phyloP scores from a whole-genome alignment of 176 grass and related monocot genomes.

The Chloris gayana region DNA sequence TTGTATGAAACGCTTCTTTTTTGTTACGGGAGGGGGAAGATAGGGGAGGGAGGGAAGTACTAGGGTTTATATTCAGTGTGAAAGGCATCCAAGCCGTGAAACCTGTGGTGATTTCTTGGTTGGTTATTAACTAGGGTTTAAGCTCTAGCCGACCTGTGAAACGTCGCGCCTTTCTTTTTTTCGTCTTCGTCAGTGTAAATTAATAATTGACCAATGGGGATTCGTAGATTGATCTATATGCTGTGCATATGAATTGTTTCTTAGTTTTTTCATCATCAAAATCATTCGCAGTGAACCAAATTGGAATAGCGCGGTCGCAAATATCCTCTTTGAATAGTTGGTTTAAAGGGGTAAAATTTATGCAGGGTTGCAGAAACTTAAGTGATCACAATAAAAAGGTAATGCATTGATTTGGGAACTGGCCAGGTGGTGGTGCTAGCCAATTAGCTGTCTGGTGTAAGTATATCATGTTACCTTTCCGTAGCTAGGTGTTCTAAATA shows the following conservation, averaged over 20 bases:
- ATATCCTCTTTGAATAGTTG: background rate
- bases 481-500: background rate
- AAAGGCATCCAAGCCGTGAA: background rate
- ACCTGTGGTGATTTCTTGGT: background rate
- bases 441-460: background rate
- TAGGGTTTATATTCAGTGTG: conserved; percentile 4
- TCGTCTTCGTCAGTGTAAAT: background rate
- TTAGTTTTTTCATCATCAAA: background rate
- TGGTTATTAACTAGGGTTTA: background rate
- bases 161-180: background rate
- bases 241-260: background rate
- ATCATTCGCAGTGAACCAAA: background rate
- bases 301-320: background rate
- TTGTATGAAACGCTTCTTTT: background rate
- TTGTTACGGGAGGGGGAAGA: background rate
- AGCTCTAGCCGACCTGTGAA: background rate
- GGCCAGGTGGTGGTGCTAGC: background rate
- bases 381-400: background rate
- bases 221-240: background rate
- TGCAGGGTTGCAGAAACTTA: background rate
- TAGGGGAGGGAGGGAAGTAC: background rate
- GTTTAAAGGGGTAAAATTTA: background rate
- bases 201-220: background rate
- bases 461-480: conserved; percentile 12
- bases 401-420: background rate